phyloP scores from a whole-genome alignment of 2,329 filamentous ascomycete species.

The Xylariaceae sp. region DNA sequence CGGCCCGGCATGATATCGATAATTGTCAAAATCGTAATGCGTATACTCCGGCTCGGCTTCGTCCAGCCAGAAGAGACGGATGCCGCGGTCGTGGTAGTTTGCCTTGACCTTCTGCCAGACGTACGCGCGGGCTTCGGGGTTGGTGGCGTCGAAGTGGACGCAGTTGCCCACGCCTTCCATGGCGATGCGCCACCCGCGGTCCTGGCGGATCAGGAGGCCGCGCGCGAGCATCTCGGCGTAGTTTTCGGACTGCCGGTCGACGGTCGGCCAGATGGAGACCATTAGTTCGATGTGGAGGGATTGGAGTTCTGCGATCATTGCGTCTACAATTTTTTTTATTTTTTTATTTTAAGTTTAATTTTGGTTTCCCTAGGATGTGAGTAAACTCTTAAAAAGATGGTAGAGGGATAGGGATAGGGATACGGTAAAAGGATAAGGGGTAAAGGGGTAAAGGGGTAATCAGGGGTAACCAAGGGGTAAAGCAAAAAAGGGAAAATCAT shows the following conservation, averaged over 20 bases:
- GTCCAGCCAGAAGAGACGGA: slow-evolving; percentile 63
- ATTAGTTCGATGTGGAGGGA: slow-evolving; percentile 57
- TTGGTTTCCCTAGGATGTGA: too few relatives aligned
- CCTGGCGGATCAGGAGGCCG: slow-evolving; percentile 54
- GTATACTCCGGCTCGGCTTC: slow-evolving; percentile 63
- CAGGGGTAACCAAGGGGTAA: too few relatives aligned
- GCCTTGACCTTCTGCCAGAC: slow-evolving; percentile 54
- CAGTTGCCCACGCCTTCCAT: slow-evolving; percentile 56
- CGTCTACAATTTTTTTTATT: slow-evolving; percentile 34
- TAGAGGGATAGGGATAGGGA: too few relatives aligned
- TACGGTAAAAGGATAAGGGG: too few relatives aligned
- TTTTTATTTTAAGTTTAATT: too few relatives aligned
- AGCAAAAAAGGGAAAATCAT: slow-evolving; percentile 11
- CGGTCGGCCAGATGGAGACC: slow-evolving; percentile 65
- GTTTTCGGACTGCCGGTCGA: slow-evolving; percentile 54
- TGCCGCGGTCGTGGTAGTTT: slow-evolving; percentile 58
- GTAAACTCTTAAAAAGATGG: too few relatives aligned
- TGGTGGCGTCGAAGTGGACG: slow-evolving; percentile 59
- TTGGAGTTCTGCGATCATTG: slow-evolving; percentile 58
- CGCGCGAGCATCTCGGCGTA: slow-evolving; percentile 56
- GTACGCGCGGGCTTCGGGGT: slow-evolving; percentile 51
- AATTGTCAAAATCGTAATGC: slow-evolving; percentile 62
- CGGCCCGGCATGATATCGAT: slow-evolving; percentile 52
- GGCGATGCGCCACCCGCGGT: slow-evolving; percentile 52
- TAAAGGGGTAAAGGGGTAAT: too few relatives aligned